These are phyloP conservation scores for Tribonema minus DNA, from an alignment of 108 stramenopile genomes.

Conservation along the genomic window DNA sequence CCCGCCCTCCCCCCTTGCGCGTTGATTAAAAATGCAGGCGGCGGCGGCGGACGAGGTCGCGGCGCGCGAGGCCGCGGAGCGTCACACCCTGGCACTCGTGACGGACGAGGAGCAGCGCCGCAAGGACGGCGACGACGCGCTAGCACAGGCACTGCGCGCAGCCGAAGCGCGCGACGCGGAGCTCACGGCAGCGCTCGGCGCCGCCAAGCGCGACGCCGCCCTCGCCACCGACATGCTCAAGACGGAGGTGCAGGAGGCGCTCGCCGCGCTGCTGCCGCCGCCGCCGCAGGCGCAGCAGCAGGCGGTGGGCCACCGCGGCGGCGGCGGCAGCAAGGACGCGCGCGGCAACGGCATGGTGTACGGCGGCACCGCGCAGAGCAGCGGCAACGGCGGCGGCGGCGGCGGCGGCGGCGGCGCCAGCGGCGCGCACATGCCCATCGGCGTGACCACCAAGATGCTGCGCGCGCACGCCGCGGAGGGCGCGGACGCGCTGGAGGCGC, in stretches of 20 bases:
- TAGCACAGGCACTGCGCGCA: not conserved
- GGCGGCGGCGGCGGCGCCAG: not conserved
- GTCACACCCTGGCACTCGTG: not conserved
- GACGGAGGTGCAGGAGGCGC: constrained; percentile 14
- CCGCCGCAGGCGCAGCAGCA: not conserved
- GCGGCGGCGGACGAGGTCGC: not conserved
- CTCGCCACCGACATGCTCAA: not conserved
- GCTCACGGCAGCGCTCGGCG: not conserved
- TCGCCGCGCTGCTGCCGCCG: not conserved
- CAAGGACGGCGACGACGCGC: not conserved
- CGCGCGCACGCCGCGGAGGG: not conserved
- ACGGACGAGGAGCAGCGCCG: not conserved
- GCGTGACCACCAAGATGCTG: not conserved
- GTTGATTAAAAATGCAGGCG: not conserved
- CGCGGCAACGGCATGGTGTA: not conserved
- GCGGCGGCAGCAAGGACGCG: not conserved
- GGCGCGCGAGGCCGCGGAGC: not conserved
- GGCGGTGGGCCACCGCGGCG: not conserved
- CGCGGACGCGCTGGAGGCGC: not conserved
- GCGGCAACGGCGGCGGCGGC: not conserved
- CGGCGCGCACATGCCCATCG: not conserved
- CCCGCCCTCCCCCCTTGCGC: not conserved
- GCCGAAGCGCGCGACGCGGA: not conserved
- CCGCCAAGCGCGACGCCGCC: not conserved
- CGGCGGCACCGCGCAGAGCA: not conserved